phyloP scores from a whole-genome alignment of 2,329 filamentous ascomycete species.

The Calonectria leucothoes region DNA sequence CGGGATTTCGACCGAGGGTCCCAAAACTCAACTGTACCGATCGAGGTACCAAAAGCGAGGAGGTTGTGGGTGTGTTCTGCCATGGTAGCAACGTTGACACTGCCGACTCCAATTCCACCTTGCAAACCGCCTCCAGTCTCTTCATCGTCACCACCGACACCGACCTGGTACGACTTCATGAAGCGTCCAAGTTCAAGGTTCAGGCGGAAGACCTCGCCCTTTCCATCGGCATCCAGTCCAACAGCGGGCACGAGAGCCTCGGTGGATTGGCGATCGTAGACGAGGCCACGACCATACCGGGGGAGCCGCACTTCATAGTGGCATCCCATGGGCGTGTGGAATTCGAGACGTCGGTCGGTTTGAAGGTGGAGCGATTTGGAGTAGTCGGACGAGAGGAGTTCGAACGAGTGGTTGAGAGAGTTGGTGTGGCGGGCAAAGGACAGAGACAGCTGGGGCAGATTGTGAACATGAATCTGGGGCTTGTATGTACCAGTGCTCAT shows the following conservation, averaged over 20 bases:
- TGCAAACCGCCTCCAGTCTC: slow-evolving; percentile 80
- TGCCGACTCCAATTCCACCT: slow-evolving; percentile 85
- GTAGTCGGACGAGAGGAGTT: slow-evolving; percentile 90
- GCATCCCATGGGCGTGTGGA: slow-evolving; percentile 89
- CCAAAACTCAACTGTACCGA: slow-evolving; percentile 98
- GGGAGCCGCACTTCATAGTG: slow-evolving; percentile 93
- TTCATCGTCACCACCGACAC: slow-evolving; percentile 87
- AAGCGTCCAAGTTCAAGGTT: slow-evolving; percentile 94
- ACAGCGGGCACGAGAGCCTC: slow-evolving; percentile 91
- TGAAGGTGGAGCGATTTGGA: slow-evolving; percentile 95
- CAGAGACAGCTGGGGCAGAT: slow-evolving; percentile 91
- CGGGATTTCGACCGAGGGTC: slow-evolving; percentile 86
- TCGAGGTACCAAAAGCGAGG: slow-evolving; percentile 90
- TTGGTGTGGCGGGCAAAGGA: slow-evolving; percentile 94
- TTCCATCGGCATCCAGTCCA: slow-evolving; percentile 85
- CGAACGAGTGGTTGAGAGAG: slow-evolving; percentile 90
- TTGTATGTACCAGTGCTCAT: slow-evolving; percentile 89
- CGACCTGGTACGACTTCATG: slow-evolving; percentile 93
- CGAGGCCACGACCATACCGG: slow-evolving; percentile 88
- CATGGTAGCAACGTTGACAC: slow-evolving; percentile 87
- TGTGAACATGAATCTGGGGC: slow-evolving; percentile 87
- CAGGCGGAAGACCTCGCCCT: slow-evolving; percentile 91
- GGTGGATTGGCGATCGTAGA: slow-evolving; percentile 84
- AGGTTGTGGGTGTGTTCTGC: slow-evolving; percentile 92
- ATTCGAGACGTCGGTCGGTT: slow-evolving; percentile 89